Conservation (phyloP, 352 stramenopile genomes). For the Phytophthora lateralis region DNA sequence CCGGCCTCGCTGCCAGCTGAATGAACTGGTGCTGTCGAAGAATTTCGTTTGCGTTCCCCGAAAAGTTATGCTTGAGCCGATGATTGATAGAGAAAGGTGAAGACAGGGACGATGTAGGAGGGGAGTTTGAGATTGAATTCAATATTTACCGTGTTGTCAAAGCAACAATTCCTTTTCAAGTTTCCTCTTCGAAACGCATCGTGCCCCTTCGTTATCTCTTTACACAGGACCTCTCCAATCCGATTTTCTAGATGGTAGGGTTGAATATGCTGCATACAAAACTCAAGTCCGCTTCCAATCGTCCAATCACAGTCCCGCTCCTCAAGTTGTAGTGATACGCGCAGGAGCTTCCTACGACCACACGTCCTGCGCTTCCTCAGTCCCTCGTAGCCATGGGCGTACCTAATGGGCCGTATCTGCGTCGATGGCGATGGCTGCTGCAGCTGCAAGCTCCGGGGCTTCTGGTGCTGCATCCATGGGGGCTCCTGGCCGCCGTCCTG, state of each 20-base stretch:
- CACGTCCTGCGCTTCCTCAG: background rate
- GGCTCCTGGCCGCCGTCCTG: slow-evolving; percentile 55
- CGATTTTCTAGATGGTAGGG: background rate
- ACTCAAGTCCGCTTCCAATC: background rate
- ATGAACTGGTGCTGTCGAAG: no score
- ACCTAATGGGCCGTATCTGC: background rate
- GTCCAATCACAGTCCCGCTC: background rate
- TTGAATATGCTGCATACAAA: background rate
- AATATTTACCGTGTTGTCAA: no score
- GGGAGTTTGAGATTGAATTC: no score
- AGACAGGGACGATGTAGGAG: no score
- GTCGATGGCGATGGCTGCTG: slow-evolving; percentile 32
- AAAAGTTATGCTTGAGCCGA: no score
- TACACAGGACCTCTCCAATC: background rate
- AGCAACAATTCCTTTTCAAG: no score
- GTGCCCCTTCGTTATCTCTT: slow-evolving; percentile 1
- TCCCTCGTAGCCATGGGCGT: slow-evolving; percentile 10
- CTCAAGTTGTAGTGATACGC: slow-evolving; percentile 6
- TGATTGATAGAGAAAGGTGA: no score
- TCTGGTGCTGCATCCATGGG: slow-evolving; percentile 62
- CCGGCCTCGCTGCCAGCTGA: no score
- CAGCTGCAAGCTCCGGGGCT: slow-evolving; percentile 25
- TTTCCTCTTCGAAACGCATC: background rate
- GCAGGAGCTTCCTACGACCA: background rate
- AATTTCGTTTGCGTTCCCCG: no score